Percentiles rank a stretch among this genome's conserved stretches.
Evolutionary conservation across 306 rosid species (phyloP).

Genomic region (Begonia fuchsioides): DNA sequence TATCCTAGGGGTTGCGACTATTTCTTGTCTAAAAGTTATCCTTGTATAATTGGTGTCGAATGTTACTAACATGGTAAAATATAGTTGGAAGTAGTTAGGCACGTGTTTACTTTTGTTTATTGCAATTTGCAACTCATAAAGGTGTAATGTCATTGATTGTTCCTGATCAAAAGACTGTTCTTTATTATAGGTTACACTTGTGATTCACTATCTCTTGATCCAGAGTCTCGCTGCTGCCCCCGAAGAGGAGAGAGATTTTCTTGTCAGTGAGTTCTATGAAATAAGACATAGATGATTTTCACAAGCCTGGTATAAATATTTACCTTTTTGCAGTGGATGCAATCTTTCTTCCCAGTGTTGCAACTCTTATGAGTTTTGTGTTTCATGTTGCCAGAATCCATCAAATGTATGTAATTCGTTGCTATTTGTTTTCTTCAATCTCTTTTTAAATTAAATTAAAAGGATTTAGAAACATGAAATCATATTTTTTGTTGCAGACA

Average conservation of each 20-base stretch:
- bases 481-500: slow-evolving; percentile 30
- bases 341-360: slow-evolving; percentile 70
- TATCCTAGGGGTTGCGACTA: neutral
- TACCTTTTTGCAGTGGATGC: slow-evolving; percentile 54
- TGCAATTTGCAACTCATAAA: neutral
- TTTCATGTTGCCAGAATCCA: slow-evolving; percentile 90
- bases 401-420: slow-evolving; percentile 28
- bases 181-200: slow-evolving; percentile 59
- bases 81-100: neutral
- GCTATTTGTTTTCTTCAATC: neutral
- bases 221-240: slow-evolving; percentile 67
- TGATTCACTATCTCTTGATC: slow-evolving; percentile 36
- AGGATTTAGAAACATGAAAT: neutral
- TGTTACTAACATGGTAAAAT: neutral
- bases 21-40: neutral
- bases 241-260: slow-evolving; percentile 54
- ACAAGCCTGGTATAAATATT: slow-evolving; percentile 5
- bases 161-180: neutral
- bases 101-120: neutral
- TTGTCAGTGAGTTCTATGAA: slow-evolving; percentile 83
- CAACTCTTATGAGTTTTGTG: slow-evolving; percentile 81
- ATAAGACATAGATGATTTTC: neutral
- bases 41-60: neutral
- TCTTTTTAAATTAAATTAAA: neutral
- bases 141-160: neutral